A percentile compares a stretch with the other conserved stretches of the same genome.
Conservation (phyloP, 345 rosid genomes). For the Luvunga scandens region DNA sequence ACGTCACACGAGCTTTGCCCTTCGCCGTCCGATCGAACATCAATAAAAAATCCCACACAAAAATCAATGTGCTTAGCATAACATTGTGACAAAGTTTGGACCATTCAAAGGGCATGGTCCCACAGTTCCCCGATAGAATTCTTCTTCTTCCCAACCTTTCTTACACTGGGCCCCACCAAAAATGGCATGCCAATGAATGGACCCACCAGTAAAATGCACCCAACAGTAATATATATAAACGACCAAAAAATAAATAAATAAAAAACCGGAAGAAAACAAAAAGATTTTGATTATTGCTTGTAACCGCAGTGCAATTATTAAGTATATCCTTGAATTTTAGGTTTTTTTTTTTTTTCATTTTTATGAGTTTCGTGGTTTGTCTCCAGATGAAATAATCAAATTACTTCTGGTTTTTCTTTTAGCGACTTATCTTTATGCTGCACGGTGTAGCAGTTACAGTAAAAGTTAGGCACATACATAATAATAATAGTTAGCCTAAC, state of each 20-base stretch:
- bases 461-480: too few species aligned
- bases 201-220: constrained; percentile 4
- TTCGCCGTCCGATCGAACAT: constrained; percentile 8
- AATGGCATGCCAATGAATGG: constrained; percentile 29
- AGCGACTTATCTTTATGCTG: too few species aligned
- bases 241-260: not conserved
- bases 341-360: too few species aligned
- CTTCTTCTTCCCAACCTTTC: not conserved
- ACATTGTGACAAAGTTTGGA: constrained; percentile 20
- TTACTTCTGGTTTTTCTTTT: too few species aligned
- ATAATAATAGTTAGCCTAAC: too few species aligned
- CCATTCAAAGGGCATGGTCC: constrained; percentile 28
- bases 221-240: not conserved
- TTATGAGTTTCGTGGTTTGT: too few species aligned
- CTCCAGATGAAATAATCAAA: too few species aligned
- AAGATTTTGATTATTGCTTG: not conserved
- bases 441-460: too few species aligned
- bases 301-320: not conserved
- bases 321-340: not conserved
- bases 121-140: constrained; percentile 8
- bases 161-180: not conserved
- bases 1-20: not conserved
- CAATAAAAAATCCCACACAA: constrained; percentile 15
- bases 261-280: not conserved
- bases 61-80: constrained; percentile 6